phyloP scores from a whole-genome alignment of 371 early-diverging fungal species.

The Syncephalastrum contaminatum region DNA sequence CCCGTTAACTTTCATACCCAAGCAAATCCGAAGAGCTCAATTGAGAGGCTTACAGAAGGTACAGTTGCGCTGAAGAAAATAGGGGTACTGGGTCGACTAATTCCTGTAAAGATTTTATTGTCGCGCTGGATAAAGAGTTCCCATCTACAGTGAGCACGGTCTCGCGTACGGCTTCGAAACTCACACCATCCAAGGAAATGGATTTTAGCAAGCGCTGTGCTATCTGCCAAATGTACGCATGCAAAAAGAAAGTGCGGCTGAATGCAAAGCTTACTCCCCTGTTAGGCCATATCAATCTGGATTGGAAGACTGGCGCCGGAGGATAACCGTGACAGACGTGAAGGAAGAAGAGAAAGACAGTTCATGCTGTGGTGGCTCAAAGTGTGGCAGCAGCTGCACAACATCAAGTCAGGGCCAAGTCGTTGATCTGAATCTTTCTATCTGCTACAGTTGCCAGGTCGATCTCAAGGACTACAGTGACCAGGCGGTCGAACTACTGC shows the following conservation, averaged over 20 bases:
- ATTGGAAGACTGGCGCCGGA: conserved; percentile 52
- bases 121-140: conserved; percentile 78
- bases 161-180: conserved; percentile 78
- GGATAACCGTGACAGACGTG: conserved; percentile 51
- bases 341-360: conserved; percentile 3
- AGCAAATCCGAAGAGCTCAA: conserved; percentile 58
- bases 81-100: background rate
- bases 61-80: conserved; percentile 1
- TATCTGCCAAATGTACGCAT: conserved; percentile 54
- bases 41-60: conserved; percentile 72
- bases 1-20: conserved; percentile 54
- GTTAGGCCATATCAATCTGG: conserved; percentile 49
- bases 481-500: conserved; percentile 18
- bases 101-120: conserved; percentile 62
- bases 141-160: conserved; percentile 88
- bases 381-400: conserved; percentile 28
- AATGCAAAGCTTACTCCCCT: background rate
- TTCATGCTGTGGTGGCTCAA: conserved; percentile 9
- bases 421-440: conserved; percentile 34
- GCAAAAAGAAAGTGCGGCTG: background rate
- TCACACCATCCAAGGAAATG: conserved; percentile 51
- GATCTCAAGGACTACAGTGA: conserved; percentile 47
- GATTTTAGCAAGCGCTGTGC: conserved; percentile 48
- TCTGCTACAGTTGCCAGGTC: conserved; percentile 66
- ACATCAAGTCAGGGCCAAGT: background rate